These are phyloP conservation scores for Lachancea lanzarotensis DNA, from an alignment of 805 yeast species.

Conservation along the genomic window DNA sequence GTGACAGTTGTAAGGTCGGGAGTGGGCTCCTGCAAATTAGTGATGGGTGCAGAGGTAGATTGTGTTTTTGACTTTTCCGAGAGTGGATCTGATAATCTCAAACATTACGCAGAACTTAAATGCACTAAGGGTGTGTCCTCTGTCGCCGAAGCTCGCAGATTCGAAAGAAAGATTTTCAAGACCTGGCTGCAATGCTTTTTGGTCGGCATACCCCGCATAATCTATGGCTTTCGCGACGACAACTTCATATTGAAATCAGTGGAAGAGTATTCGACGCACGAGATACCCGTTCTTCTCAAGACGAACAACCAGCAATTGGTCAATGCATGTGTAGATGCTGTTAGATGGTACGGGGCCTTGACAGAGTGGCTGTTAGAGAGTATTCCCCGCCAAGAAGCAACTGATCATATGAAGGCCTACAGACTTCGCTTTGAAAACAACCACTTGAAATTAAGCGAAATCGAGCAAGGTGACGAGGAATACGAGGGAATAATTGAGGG, in stretches of 20 bases:
- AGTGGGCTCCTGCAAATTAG: slow-evolving; percentile 60
- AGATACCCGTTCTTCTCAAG: slow-evolving; percentile 65
- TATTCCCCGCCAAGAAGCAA: slow-evolving; percentile 48
- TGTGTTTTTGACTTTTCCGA: slow-evolving; percentile 75
- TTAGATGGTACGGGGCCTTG: slow-evolving; percentile 82
- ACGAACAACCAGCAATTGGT: slow-evolving; percentile 35
- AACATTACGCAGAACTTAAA: slow-evolving; percentile 81
- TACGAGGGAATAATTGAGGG: slow-evolving; percentile 35
- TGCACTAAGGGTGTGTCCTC: slow-evolving; percentile 53
- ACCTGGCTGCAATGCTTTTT: slow-evolving; percentile 95
- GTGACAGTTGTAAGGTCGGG: slow-evolving; percentile 79
- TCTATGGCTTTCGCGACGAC: slow-evolving; percentile 84
- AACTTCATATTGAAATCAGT: slow-evolving; percentile 54
- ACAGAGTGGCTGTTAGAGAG: slow-evolving; percentile 65
- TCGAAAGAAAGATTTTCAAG: slow-evolving; percentile 69
- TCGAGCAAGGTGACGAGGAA: slow-evolving; percentile 33
- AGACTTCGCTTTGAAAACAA: slow-evolving; percentile 46
- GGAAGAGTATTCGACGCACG: slow-evolving; percentile 72
- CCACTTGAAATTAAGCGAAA: slow-evolving; percentile 45
- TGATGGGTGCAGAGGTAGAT: slow-evolving; percentile 88
- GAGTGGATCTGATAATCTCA: slow-evolving; percentile 41
- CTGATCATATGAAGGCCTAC: slow-evolving; percentile 50
- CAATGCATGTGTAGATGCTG: slow-evolving; percentile 68
- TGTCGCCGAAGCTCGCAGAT: slow-evolving; percentile 51
- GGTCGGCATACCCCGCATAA: slow-evolving; percentile 71